These are phyloP conservation scores for Trichoderma koningiopsis DNA, from an alignment of 2,329 filamentous ascomycete species.

Conservation along the genomic window DNA sequence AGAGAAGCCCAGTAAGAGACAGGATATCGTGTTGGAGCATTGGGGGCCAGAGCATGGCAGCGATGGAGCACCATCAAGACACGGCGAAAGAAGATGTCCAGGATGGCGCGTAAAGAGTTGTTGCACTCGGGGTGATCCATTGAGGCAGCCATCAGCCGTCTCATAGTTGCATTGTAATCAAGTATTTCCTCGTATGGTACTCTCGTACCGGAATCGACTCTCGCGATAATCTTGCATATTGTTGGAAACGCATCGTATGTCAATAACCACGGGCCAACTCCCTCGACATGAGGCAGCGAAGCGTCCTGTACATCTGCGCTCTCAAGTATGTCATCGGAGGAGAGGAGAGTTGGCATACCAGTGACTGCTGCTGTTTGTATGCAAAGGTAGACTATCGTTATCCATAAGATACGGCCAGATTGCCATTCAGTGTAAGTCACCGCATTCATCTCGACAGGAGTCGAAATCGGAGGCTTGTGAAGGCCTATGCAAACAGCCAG, in stretches of 20 bases:
- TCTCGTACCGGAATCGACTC: not conserved
- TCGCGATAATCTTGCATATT: constrained; percentile 9
- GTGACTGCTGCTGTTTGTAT: constrained; percentile 15
- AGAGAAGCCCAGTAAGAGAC: constrained; percentile 19
- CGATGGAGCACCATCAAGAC: constrained; percentile 11
- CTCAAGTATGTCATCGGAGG: not conserved
- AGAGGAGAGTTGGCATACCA: constrained; percentile 8
- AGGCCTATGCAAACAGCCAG: constrained; percentile 13
- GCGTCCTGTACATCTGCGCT: not conserved
- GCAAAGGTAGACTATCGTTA: constrained; percentile 10
- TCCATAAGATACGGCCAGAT: not conserved
- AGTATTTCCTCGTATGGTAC: constrained; percentile 2
- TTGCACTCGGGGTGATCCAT: not conserved
- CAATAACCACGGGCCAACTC: not conserved
- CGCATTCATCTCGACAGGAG: not conserved
- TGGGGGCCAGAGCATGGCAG: not conserved
- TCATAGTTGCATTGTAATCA: not conserved
- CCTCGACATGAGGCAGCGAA: not conserved
- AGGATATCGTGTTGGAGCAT: not conserved
- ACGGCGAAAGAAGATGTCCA: constrained; percentile 13
- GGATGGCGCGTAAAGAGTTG: not conserved
- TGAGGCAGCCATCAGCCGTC: not conserved
- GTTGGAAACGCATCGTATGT: not conserved
- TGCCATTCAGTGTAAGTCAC: constrained; percentile 5
- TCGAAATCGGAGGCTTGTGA: not conserved